These are phyloP conservation scores for Penicillium vulpinum DNA, from an alignment of 2,329 filamentous ascomycete genomes.

Conservation along the genomic window DNA sequence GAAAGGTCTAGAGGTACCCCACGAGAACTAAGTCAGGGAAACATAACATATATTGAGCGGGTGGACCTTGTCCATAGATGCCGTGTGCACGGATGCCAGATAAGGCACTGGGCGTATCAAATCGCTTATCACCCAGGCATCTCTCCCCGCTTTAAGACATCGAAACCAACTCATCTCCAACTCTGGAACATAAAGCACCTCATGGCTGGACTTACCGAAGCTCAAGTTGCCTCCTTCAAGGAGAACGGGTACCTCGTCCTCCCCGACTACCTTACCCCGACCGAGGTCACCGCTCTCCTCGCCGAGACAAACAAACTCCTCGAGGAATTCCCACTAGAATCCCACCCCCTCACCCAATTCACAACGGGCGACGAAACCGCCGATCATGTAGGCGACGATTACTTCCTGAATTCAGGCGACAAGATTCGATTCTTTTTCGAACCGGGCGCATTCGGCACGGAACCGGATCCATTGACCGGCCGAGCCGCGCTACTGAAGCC, in stretches of 20 bases:
- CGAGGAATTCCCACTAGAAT: constrained; percentile 70
- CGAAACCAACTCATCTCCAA: neutral
- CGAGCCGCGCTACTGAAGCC: constrained; percentile 69
- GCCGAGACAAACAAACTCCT: constrained; percentile 74
- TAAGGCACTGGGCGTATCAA: constrained; percentile 11
- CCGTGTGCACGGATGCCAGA: constrained; percentile 1
- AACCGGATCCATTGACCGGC: constrained; percentile 43
- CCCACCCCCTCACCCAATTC: constrained; percentile 93
- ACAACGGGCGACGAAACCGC: constrained; percentile 70
- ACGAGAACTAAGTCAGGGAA: neutral
- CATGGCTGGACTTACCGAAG: constrained; percentile 62
- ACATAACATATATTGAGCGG: neutral
- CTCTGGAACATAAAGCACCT: neutral
- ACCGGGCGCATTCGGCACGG: constrained; percentile 73
- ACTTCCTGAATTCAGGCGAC: constrained; percentile 87
- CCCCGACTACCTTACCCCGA: constrained; percentile 68
- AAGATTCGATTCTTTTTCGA: constrained; percentile 97
- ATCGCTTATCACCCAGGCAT: constrained; percentile 22
- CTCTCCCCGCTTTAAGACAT: constrained; percentile 21
- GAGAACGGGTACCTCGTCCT: constrained; percentile 89
- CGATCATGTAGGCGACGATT: constrained; percentile 89
- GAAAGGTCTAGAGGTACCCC: neutral
- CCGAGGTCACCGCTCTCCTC: constrained; percentile 68
- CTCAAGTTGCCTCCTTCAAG: constrained; percentile 71
- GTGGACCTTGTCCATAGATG: neutral